Percentiles rank a stretch among this genome's conserved stretches.
Evolutionary conservation across 352 stramenopile genomes (phyloP).

Genomic region (Thalassiosira ordinaria): DNA sequence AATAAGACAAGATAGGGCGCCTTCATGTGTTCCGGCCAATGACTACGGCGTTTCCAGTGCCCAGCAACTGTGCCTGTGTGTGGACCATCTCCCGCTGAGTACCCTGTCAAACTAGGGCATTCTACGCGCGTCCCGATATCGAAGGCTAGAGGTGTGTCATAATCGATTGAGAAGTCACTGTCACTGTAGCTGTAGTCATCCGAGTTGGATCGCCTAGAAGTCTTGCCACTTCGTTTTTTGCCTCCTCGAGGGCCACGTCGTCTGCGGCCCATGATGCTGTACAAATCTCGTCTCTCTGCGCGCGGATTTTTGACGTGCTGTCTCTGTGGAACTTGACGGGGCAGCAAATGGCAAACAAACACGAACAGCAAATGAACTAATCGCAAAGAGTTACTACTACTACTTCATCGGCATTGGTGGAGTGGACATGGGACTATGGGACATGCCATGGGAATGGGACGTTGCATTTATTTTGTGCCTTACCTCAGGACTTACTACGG

Average conservation of each 20-base stretch:
- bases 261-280: neutral
- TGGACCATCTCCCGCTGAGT: neutral
- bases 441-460: too few species aligned
- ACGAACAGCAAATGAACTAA: too few species aligned
- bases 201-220: neutral
- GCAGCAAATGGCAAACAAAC: too few species aligned
- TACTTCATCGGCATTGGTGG: too few species aligned
- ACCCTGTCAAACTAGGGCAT: neutral
- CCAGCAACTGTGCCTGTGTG: constrained; percentile 12
- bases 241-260: neutral
- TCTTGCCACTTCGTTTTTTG: neutral
- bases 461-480: too few species aligned
- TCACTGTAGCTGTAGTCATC: neutral
- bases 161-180: neutral
- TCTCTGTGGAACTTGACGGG: too few species aligned
- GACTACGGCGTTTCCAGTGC: constrained; percentile 9
- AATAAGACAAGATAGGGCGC: constrained; percentile 12
- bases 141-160: neutral
- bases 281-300: too few species aligned
- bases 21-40: neutral
- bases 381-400: too few species aligned
- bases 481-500: too few species aligned
- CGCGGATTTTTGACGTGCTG: too few species aligned
- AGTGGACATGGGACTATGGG: too few species aligned
- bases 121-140: neutral